Evolutionary conservation across 495 filamentous ascomycete genomes (phyloP).

Genomic region (Hypoxylon fragiforme): DNA sequence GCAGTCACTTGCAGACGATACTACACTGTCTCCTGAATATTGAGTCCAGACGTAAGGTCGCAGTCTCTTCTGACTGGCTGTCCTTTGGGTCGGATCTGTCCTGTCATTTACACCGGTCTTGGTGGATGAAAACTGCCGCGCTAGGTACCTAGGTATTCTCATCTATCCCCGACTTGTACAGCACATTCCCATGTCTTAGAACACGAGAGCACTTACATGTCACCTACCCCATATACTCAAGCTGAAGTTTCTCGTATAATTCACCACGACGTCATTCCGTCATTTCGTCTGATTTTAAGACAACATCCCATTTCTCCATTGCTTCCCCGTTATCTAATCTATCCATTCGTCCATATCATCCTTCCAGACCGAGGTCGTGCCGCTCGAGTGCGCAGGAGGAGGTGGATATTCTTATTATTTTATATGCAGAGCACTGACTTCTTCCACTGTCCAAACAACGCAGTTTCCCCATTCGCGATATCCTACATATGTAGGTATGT

Average conservation of each 20-base stretch:
- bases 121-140: no score
- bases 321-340: not conserved
- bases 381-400: constrained; percentile 16
- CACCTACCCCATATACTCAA: not conserved
- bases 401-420: no score
- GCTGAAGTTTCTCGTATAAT: constrained; percentile 3
- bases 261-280: constrained; percentile 17
- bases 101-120: constrained; percentile 1
- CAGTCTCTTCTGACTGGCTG: not conserved
- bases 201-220: not conserved
- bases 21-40: constrained; percentile 10
- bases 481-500: constrained; percentile 21
- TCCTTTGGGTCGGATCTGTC: not conserved
- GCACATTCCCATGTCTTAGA: constrained; percentile 10
- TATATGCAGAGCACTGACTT: constrained; percentile 28
- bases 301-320: no score
- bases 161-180: constrained; percentile 2
- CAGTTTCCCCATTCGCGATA: constrained; percentile 11
- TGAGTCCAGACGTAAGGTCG: constrained; percentile 5
- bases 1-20: constrained; percentile 27
- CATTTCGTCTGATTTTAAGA: constrained; percentile 1
- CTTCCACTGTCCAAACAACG: constrained; percentile 5
- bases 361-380: constrained; percentile 25
- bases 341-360: not conserved
- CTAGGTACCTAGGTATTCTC: not conserved